Conservation (phyloP, 306 rosid species). For the Gleditsia sinensis region DNA sequence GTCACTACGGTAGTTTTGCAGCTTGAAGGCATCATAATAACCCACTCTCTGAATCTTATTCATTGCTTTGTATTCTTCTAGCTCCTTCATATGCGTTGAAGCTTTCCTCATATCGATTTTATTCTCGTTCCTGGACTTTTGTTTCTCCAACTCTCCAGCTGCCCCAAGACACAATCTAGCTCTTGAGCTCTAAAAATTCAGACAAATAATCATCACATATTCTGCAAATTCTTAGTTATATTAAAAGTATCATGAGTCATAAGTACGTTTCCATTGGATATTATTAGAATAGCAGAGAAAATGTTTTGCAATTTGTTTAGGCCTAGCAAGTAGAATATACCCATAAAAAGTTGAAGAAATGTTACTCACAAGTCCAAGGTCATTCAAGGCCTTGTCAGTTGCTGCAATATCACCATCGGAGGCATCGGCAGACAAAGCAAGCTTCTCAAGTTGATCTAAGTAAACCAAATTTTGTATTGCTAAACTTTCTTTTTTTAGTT, state of each 20-base stretch:
- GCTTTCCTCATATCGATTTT: conserved; percentile 28
- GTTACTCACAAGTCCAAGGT: conserved; percentile 68
- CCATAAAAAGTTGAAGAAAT: not conserved
- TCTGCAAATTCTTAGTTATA: not conserved
- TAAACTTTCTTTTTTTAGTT: conserved; percentile 38
- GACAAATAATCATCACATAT: conserved; percentile 1
- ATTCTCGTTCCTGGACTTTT: conserved; percentile 40
- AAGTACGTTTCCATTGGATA: not conserved
- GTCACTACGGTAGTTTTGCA: conserved; percentile 48
- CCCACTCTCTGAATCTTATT: conserved; percentile 36
- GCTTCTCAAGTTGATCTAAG: conserved; percentile 39
- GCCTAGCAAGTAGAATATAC: not conserved
- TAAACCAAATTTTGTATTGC: conserved; percentile 39
- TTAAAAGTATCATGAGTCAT: not conserved
- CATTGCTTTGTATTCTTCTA: conserved; percentile 40
- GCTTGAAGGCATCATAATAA: conserved; percentile 75
- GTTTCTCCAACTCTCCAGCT: conserved; percentile 58
- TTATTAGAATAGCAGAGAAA: too few species aligned
- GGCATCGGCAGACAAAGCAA: conserved; percentile 45
- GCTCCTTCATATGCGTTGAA: not conserved
- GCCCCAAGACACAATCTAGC: conserved; percentile 70
- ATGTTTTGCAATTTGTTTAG: too few species aligned
- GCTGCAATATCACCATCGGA: conserved; percentile 23
- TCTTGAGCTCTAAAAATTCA: conserved; percentile 52
- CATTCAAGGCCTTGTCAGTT: conserved; percentile 44